Evolutionary conservation across 2,329 filamentous ascomycete genomes (phyloP).

Genomic region (Teratosphaeria pseudoeucalypti): DNA sequence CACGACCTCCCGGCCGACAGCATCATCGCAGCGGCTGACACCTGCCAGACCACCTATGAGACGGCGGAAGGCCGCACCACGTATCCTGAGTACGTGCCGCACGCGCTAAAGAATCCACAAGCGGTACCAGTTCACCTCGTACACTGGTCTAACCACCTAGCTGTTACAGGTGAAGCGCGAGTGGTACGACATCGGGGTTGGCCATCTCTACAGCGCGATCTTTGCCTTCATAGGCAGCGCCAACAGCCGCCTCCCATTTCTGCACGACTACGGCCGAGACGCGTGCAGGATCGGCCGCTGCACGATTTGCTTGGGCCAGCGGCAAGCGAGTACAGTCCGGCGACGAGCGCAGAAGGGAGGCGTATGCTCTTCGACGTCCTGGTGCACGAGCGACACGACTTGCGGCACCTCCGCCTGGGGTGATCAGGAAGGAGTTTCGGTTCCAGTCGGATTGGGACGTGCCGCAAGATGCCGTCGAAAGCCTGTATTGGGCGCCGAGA

Average conservation of each 20-base stretch:
- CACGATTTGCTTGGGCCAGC: neutral
- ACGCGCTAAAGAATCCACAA: neutral
- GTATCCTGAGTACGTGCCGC: neutral
- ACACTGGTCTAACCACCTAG: neutral
- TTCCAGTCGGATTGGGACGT: neutral
- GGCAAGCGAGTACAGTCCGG: neutral
- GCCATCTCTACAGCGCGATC: neutral
- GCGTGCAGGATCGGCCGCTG: neutral
- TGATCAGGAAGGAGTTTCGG: neutral
- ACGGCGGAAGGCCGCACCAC: neutral
- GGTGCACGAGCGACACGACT: neutral
- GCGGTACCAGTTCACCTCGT: neutral
- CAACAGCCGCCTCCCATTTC: neutral
- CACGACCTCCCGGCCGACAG: neutral
- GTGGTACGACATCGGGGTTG: neutral
- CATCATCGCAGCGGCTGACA: neutral
- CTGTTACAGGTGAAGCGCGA: neutral
- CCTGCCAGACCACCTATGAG: neutral
- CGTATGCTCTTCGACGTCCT: neutral
- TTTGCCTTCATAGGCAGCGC: neutral
- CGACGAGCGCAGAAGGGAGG: neutral
- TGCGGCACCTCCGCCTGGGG: neutral
- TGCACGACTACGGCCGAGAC: neutral
- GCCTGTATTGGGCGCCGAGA: neutral
- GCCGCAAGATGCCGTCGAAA: neutral